These are phyloP conservation scores for Vaccinium darrowii DNA, from an alignment of 148 eudicot species.

Conservation along the genomic window DNA sequence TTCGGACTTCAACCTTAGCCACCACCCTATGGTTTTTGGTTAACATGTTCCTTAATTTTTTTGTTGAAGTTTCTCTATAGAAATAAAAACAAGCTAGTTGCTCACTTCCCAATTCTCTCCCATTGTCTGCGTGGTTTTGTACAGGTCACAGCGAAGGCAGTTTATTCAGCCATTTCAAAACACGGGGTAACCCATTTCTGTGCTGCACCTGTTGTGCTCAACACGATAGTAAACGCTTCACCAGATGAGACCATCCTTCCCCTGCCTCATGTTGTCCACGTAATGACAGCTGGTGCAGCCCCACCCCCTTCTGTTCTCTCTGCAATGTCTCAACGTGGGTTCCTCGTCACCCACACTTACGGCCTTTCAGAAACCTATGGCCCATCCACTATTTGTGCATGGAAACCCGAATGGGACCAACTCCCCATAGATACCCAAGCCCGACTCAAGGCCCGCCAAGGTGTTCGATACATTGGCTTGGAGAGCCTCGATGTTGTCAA, in stretches of 20 bases:
- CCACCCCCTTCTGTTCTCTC: constrained; percentile 82
- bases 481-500: constrained; percentile 73
- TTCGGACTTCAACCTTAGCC: neutral
- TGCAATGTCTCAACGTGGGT: constrained; percentile 73
- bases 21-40: neutral
- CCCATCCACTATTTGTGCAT: constrained; percentile 87
- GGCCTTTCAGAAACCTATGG: constrained; percentile 94
- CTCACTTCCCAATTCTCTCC: neutral
- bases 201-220: constrained; percentile 98
- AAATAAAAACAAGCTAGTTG: neutral
- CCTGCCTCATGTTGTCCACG: constrained; percentile 69
- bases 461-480: constrained; percentile 63
- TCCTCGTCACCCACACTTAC: constrained; percentile 85
- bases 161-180: constrained; percentile 74
- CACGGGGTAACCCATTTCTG: constrained; percentile 87
- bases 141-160: constrained; percentile 74
- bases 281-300: constrained; percentile 94
- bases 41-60: neutral
- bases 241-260: constrained; percentile 67
- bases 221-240: constrained; percentile 72
- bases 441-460: constrained; percentile 77
- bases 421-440: constrained; percentile 69
- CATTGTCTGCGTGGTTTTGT: neutral
- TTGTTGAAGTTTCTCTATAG: neutral
- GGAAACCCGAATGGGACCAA: constrained; percentile 97